A percentile compares a stretch with the other conserved stretches of the same genome.
phyloP scores from a whole-genome alignment of 768 basidiomycete genomes.

The Rhizopogon vinicolor region DNA sequence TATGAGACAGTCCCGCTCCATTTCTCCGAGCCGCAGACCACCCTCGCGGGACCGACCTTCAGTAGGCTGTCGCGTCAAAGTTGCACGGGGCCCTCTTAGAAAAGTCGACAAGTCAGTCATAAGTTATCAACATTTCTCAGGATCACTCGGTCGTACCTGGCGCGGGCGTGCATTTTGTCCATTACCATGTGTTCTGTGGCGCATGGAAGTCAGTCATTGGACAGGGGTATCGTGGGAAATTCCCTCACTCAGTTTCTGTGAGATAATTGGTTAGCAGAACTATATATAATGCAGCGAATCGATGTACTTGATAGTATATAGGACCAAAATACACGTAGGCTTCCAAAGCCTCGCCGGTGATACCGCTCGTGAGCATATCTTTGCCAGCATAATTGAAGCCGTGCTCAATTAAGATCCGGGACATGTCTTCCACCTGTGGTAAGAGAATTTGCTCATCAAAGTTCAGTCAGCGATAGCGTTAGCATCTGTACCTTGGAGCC shows the following conservation, averaged over 20 bases:
- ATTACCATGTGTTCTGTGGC: constrained; percentile 92
- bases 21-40: constrained; percentile 94
- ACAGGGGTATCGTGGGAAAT: neutral
- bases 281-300: constrained; percentile 2
- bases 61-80: constrained; percentile 94
- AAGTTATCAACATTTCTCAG: constrained; percentile 6
- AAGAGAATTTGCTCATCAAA: constrained; percentile 5
- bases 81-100: constrained; percentile 90
- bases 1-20: constrained; percentile 98
- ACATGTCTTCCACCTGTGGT: constrained; percentile 92
- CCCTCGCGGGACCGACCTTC: constrained; percentile 98
- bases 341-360: constrained; percentile 94
- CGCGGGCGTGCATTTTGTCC: constrained; percentile 99
- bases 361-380: constrained; percentile 97
- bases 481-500: constrained; percentile 75
- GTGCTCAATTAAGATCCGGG: constrained; percentile 87
- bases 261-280: neutral
- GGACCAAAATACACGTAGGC: constrained; percentile 99
- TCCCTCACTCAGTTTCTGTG: constrained; percentile 86
- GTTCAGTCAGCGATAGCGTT: neutral
- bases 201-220: constrained; percentile 11
- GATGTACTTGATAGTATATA: constrained; percentile 88
- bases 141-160: constrained; percentile 51
- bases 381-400: constrained; percentile 99
- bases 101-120: constrained; percentile 7